Base-by-base conservation (phyloP, 495 filamentous ascomycete genomes). In the Hypoxylon rickii region DNA sequence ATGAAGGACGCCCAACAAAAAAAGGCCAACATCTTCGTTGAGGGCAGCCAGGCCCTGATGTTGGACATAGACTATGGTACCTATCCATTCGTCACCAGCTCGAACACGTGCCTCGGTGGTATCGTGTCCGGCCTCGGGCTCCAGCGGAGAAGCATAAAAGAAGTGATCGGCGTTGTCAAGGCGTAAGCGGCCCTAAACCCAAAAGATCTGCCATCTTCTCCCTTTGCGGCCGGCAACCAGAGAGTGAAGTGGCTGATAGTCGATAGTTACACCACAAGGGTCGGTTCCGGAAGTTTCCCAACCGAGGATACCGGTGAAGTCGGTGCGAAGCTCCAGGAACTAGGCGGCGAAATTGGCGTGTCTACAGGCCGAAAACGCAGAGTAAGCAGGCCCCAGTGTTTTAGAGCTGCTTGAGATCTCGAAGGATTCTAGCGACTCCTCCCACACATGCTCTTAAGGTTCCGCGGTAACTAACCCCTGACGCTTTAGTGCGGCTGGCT, bases 401-500 rank as follows among this genome's bases (percentile, higher is more conserved):
- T n/a, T n/a, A n/a, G n/a, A n/a, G n/a, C n/a, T n/a, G n/a, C n/a
- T n/a, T n/a, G n/a, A n/a, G n/a, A n/a, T n/a, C n/a, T n/a, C n/a
- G n/a, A n/a, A n/a, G n/a, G n/a, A n/a, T n/a, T n/a, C n/a, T n/a
- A n/a, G n/a, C n/a, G n/a, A n/a, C n/a, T n/a, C n/a, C n/a, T n/a
- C n/a, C n/a, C n/a, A n/a, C n/a, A n/a, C n/a, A n/a, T n/a, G n/a
- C n/a, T n/a, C n/a, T n/a, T n/a, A n/a, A n/a, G n/a, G n/a, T n/a
- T n/a, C n/a, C n/a, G n/a, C n/a, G n/a, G n/a, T n/a, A n/a, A n/a
- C n/a, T n/a, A n/a, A n/a, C n/a, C n/a, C n/a, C n/a, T n/a, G n/a
- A n/a, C n/a, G n/a, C n/a, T n/a, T n/a, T n/a, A n/a, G n/a, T 96
- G 92, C 67, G 92, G 92, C 20, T 96, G 89, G 90, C 80, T 96